Evolutionary conservation across 2,329 filamentous ascomycete genomes (phyloP), one percentile per base, ranked within the genome.

Genomic region (Xylariaceae sp.): DNA sequence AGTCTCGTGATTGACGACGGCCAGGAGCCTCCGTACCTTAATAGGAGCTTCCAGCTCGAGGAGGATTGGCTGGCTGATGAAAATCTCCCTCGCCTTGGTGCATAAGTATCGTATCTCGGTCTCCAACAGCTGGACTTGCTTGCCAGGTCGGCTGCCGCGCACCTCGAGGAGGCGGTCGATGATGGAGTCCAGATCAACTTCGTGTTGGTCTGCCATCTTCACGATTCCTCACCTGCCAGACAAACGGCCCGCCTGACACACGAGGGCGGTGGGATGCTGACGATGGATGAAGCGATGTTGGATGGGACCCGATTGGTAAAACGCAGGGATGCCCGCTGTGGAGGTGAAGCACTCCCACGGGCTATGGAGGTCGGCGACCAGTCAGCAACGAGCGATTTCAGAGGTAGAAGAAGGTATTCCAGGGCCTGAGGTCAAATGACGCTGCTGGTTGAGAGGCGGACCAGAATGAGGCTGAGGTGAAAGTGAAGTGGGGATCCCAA

Each of bases 151-250:
- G 75, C 89, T 95, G 61, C 90, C 92, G 67, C 92, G 83, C 60
- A 96, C 92, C 70, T 98, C 92, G 59, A 96, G 75, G 58, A 98
- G 78, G 65, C 92, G 80, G 67, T 96, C 90, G 73, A 98, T 96
- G 80, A 96, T 94, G 57, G 89, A 95, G 68, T 98, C 92, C 70
- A 98, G 77, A 70, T 96, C 90, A 68, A 96, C 86, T 68, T 96
- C 90, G 68, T 87, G 69, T 61, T 76, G 72, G 61, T 77, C 72
- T 59, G 72, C 71, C 79, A 69, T 81, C 58, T 54, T 68, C 45
- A n/a, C n/a, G 47, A 49, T 55, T 45, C 56, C 55, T 61, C 56
- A 55, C 60, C 61, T 58, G 59, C 58, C 59, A 58, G 53, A 49
- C 49, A 53, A 49, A 59, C 59, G 60, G 64, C 61, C 61, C 58